phyloP scores from a whole-genome alignment of 2,329 filamentous ascomycete genomes.

The Bimuria novae-zelandiae region DNA sequence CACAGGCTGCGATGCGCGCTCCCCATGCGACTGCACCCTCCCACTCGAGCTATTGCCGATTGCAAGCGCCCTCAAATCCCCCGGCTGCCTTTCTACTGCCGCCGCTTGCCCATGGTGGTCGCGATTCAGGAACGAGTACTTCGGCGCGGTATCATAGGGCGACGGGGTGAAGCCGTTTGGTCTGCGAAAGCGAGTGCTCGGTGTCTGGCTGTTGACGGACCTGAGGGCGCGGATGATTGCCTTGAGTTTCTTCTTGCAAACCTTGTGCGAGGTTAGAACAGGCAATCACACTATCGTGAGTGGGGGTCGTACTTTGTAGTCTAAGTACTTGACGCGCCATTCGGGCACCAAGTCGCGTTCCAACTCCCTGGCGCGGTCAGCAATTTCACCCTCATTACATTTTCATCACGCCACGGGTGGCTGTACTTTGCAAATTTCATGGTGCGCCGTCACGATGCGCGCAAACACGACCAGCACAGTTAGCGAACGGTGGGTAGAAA shows the following conservation, averaged over 20 bases:
- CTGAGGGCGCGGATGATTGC: conserved; percentile 74
- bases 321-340: conserved; percentile 91
- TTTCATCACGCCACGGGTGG: conserved; percentile 21
- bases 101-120: conserved; percentile 26
- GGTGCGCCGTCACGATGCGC: conserved; percentile 4
- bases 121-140: conserved; percentile 49
- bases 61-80: conserved; percentile 31
- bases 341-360: conserved; percentile 89
- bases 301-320: conserved; percentile 73
- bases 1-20: conserved; percentile 12
- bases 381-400: not conserved
- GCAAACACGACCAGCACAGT: conserved; percentile 1
- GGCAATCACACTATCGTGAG: conserved; percentile 12
- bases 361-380: conserved; percentile 64
- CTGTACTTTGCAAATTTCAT: conserved; percentile 68
- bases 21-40: conserved; percentile 19
- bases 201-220: conserved; percentile 61
- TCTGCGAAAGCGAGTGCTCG: conserved; percentile 47
- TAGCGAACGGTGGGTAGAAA: not conserved
- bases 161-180: conserved; percentile 39
- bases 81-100: conserved; percentile 22
- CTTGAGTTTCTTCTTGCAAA: conserved; percentile 91
- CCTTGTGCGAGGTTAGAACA: conserved; percentile 43
- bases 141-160: conserved; percentile 44
- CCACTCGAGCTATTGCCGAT: conserved; percentile 30